Evolutionary conservation across 345 rosid species (phyloP).

Genomic region (Populus pruinosa): DNA sequence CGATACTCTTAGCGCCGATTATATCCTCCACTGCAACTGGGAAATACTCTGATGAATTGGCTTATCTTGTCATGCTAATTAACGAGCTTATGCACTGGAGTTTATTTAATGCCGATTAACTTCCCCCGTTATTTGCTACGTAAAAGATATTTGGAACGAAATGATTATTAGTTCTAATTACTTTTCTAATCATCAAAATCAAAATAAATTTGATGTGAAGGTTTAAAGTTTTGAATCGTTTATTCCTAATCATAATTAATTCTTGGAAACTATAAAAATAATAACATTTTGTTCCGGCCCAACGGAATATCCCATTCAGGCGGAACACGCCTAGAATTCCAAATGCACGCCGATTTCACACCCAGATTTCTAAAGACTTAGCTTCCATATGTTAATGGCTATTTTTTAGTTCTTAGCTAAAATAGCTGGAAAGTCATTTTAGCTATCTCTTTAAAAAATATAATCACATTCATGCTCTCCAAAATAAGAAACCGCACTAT

Average conservation of each 20-base stretch:
- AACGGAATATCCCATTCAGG: no score
- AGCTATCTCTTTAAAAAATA: no score
- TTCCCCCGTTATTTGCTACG: background rate
- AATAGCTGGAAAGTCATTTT: no score
- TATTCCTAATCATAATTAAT: background rate
- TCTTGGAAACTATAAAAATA: background rate
- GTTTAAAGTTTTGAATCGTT: background rate
- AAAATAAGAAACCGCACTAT: no score
- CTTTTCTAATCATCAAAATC: background rate
- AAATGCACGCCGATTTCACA: no score
- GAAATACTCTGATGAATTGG: conserved; percentile 49
- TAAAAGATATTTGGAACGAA: no score
- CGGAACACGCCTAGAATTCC: no score
- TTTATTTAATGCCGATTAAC: background rate
- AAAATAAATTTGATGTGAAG: background rate
- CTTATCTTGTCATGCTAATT: conserved; percentile 60
- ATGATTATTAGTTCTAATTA: background rate
- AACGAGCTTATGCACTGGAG: background rate
- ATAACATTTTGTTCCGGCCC: background rate
- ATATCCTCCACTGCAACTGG: conserved; percentile 43
- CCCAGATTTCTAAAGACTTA: no score
- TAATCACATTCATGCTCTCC: no score
- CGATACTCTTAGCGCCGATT: conserved; percentile 73
- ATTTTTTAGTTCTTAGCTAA: no score
- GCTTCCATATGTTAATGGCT: no score